Conservation (phyloP, 2,329 filamentous ascomycete genomes). For the Apiospora arundinis region DNA sequence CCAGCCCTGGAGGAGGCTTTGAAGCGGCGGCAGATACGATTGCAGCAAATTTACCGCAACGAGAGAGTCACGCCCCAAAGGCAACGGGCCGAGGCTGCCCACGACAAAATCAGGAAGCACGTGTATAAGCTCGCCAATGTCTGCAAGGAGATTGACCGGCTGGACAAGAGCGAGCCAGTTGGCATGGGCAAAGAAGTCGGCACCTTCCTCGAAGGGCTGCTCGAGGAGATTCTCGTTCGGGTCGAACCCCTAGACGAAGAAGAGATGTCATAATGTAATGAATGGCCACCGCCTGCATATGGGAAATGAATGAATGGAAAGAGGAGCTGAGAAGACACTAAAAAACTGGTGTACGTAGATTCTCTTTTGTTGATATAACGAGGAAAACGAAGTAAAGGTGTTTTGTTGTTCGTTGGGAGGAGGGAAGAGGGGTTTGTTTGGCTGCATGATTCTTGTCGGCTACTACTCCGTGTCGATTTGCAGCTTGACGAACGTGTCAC, state of each 20-base stretch:
- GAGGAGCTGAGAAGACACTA: neutral
- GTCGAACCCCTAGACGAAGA: conserved; percentile 87
- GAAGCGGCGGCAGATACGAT: conserved; percentile 73
- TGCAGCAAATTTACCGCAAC: conserved; percentile 59
- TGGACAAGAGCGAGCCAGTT: conserved; percentile 84
- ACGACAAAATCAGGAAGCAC: conserved; percentile 81
- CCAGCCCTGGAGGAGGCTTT: conserved; percentile 92
- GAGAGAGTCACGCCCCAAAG: conserved; percentile 64
- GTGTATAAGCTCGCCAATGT: conserved; percentile 83
- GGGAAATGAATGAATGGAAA: neutral
- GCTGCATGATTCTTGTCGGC: neutral
- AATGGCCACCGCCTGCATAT: neutral
- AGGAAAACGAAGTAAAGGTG: neutral
- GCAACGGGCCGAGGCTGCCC: conserved; percentile 72
- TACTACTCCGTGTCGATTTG: neutral
- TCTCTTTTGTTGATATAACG: neutral
- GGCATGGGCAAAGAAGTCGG: conserved; percentile 92
- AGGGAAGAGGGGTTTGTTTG: neutral
- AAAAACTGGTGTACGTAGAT: neutral
- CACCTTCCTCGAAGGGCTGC: conserved; percentile 86
- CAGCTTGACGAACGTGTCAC: neutral
- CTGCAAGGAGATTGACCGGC: conserved; percentile 89
- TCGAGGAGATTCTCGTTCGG: conserved; percentile 92
- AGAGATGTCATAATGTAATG: conserved; percentile 33
- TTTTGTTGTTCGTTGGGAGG: neutral